These are phyloP conservation scores for Eucalyptus marginata DNA, from an alignment of 345 rosid species.

Conservation along the genomic window DNA sequence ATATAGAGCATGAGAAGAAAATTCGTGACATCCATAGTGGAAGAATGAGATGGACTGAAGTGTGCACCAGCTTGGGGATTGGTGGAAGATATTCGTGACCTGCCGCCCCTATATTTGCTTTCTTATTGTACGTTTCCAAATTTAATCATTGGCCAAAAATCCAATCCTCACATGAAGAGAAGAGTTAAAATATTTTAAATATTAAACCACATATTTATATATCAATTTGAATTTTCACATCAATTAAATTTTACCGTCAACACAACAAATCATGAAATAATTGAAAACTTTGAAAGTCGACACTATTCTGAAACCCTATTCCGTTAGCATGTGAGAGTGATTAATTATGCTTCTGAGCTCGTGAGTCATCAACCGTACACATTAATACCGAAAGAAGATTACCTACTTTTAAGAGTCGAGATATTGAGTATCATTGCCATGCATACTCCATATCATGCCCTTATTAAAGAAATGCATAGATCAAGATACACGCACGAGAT, in stretches of 20 bases:
- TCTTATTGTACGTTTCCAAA: background rate
- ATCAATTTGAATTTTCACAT: background rate
- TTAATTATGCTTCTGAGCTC: background rate
- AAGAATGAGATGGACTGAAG: background rate
- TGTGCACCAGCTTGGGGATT: background rate
- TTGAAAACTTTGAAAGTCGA: background rate
- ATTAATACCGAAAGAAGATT: background rate
- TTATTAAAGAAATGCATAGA: background rate
- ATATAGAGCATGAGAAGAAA: background rate
- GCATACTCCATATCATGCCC: background rate
- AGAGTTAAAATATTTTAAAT: background rate
- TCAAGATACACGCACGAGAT: background rate
- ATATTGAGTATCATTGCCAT: background rate
- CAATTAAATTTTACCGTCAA: background rate
- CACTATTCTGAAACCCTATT: background rate
- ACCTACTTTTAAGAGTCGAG: background rate
- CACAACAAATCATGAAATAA: background rate
- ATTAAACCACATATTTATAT: background rate
- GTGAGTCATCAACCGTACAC: no score
- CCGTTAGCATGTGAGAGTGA: accelerated
- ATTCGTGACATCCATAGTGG: background rate
- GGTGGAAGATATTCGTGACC: background rate
- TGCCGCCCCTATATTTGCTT: background rate
- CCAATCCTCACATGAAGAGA: background rate
- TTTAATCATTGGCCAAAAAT: background rate